phyloP scores from a whole-genome alignment of 768 basidiomycete species.

The Suillus plorans region DNA sequence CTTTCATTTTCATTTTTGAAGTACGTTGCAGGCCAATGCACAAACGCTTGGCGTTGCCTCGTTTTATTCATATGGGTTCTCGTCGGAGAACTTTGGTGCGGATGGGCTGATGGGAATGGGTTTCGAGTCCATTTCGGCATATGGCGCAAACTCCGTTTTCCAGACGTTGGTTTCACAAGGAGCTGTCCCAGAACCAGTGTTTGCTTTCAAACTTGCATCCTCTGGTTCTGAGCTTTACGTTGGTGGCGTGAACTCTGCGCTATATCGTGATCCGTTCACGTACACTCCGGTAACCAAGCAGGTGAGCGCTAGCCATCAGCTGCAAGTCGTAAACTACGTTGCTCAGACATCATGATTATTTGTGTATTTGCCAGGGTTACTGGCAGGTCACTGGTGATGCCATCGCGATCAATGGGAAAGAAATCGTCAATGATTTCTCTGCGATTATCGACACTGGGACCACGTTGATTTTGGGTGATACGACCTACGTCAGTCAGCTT shows the following conservation, averaged over 20 bases:
- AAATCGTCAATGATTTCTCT: conserved; percentile 7
- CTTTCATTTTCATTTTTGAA: conserved; percentile 9
- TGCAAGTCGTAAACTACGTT: not conserved
- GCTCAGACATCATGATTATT: conserved; percentile 1
- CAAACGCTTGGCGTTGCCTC: conserved; percentile 25
- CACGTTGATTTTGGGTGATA: conserved; percentile 41
- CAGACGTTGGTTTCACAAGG: conserved; percentile 43
- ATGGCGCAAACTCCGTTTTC: conserved; percentile 36
- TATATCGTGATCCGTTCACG: conserved; percentile 39
- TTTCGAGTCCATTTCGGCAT: conserved; percentile 38
- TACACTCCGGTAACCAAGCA: conserved; percentile 32
- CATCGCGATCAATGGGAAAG: conserved; percentile 23
- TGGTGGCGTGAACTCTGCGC: conserved; percentile 39
- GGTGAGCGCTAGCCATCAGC: conserved; percentile 19
- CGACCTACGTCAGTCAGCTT: conserved; percentile 31
- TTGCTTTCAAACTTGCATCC: conserved; percentile 40
- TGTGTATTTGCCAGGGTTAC: conserved; percentile 15
- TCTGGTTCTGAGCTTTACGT: conserved; percentile 37
- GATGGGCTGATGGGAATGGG: conserved; percentile 44
- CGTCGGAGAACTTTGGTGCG: conserved; percentile 14
- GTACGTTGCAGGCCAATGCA: conserved; percentile 20
- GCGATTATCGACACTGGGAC: conserved; percentile 53
- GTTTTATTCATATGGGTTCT: conserved; percentile 17
- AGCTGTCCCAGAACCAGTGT: conserved; percentile 30
- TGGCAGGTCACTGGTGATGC: conserved; percentile 22